Base-by-base conservation (phyloP, 2,329 filamentous ascomycete genomes). In the Aphanocladium album region DNA sequence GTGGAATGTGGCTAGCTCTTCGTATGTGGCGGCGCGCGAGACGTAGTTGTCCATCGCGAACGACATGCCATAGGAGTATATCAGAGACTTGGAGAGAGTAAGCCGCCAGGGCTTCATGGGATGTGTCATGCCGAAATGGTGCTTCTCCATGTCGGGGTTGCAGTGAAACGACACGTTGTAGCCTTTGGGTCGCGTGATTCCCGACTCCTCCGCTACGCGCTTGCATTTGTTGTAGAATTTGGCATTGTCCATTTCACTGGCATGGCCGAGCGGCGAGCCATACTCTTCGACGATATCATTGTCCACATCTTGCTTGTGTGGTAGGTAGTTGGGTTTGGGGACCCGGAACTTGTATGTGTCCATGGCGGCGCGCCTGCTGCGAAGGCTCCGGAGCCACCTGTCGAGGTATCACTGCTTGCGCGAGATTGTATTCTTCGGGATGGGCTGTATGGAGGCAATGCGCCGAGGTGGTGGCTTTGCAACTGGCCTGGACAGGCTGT, bases 81-180 rank as follows among this genome's bases (percentile, higher is more conserved):
- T 91, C 51, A 99, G 84, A 69, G 95, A 91, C 74, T 99, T 98
- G 60, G 95, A 96, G 60, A 99, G 83, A 17, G 93, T 97, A 65
- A 99, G 79, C 39, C 95, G 90, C 93, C 95, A 98, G 62, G 95
- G 95, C 74, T 99, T 99, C 95, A 99, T 99, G 21, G 95, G 95
- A 79, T 99, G 95, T 11, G 91, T 93, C 76, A 91, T 89, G 66
- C 95, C 95, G 73, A 99, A 99, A 74, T 99, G 95, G 75, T 98
- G 93, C 71, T 90, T 89, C 77, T 99, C 95, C 72, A 98, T 96
- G 62, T 91, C 87, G 1, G 93, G 90, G 70, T 97, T 97, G 77
- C 92, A 91, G 74, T 99, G 95, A 76, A 93, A 98, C 11, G 93
- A 97, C 51, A 99, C 93, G 35, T 84, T 92, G 76, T 96, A 93